Conservation (phyloP, 257 asterid species). For the Lycium barbarum region DNA sequence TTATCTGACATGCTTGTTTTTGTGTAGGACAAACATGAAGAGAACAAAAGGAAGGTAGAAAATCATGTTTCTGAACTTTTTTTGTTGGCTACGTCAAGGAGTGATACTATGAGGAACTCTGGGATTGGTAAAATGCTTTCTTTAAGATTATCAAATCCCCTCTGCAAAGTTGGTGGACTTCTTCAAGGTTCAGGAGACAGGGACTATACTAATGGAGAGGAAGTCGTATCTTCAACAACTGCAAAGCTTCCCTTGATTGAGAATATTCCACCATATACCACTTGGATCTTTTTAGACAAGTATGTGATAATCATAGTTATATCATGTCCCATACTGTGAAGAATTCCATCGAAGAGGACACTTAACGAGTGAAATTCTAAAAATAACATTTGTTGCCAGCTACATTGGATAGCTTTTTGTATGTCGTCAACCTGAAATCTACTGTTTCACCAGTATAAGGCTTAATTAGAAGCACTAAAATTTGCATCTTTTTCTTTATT, state of each 20-base stretch:
- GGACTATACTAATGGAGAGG: conserved; percentile 60
- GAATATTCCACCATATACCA: conserved; percentile 84
- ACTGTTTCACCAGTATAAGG: background rate
- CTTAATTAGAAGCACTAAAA: background rate
- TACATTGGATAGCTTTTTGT: background rate
- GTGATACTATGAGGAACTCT: conserved; percentile 41
- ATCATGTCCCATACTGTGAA: background rate
- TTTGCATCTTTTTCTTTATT: conserved; percentile 3
- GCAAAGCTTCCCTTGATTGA: conserved; percentile 73
- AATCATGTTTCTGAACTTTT: conserved; percentile 52
- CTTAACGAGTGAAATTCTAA: background rate
- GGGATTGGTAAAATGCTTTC: conserved; percentile 63
- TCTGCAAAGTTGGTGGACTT: conserved; percentile 57
- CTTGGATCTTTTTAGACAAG: conserved; percentile 93
- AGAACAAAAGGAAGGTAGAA: conserved; percentile 57
- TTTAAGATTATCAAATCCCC: conserved; percentile 68
- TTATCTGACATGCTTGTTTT: conserved; percentile 19
- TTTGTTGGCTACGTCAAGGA: conserved; percentile 62
- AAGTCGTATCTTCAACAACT: conserved; percentile 61
- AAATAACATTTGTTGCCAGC: background rate
- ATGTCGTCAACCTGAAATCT: background rate
- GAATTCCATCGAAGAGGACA: conserved; percentile 8
- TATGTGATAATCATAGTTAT: conserved; percentile 37
- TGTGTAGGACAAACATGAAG: conserved; percentile 64
- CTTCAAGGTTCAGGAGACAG: conserved; percentile 61